A percentile compares a stretch with the other conserved stretches of the same genome.
These are phyloP conservation scores for Chalara sp. DNA, from an alignment of 2,329 filamentous ascomycete genomes.

Conservation along the genomic window DNA sequence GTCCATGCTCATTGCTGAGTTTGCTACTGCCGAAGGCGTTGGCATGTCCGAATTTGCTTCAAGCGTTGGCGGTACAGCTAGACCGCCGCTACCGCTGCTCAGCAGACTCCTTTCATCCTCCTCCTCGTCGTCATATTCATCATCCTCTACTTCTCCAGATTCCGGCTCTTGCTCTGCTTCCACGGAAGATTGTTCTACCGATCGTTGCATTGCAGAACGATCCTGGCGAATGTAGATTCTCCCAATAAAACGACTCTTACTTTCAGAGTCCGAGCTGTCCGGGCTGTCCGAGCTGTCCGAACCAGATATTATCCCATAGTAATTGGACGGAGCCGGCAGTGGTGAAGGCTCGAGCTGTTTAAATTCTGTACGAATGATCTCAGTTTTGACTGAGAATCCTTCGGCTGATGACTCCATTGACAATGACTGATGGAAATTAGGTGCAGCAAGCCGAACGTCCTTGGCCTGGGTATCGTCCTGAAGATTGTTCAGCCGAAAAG, in stretches of 20 bases:
- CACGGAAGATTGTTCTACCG: conserved; percentile 1
- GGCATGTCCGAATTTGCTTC: too few relatives aligned
- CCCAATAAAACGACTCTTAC: not conserved
- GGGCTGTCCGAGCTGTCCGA: not conserved
- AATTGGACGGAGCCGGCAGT: not conserved
- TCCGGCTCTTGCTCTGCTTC: conserved; percentile 6
- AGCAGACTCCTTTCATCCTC: not conserved
- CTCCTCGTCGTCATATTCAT: conserved; percentile 11
- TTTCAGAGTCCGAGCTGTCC: not conserved
- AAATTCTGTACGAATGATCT: not conserved
- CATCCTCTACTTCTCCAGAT: conserved; percentile 4
- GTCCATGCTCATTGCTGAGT: too few relatives aligned
- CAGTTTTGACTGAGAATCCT: not conserved
- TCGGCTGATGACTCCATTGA: not conserved
- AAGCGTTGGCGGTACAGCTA: too few relatives aligned
- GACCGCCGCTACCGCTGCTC: too few relatives aligned
- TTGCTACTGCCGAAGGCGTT: too few relatives aligned
- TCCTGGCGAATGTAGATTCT: not conserved
- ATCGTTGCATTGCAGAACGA: not conserved
- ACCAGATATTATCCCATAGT: not conserved
- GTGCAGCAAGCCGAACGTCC: not conserved
- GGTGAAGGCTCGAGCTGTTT: not conserved
- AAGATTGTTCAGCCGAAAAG: conserved; percentile 5
- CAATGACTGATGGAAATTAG: not conserved
- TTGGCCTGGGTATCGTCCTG: conserved; percentile 3